Evolutionary conservation across 2,329 filamentous ascomycete genomes (phyloP), one percentile per base, ranked within the genome.

Genomic region (Colletotrichum sidae): DNA sequence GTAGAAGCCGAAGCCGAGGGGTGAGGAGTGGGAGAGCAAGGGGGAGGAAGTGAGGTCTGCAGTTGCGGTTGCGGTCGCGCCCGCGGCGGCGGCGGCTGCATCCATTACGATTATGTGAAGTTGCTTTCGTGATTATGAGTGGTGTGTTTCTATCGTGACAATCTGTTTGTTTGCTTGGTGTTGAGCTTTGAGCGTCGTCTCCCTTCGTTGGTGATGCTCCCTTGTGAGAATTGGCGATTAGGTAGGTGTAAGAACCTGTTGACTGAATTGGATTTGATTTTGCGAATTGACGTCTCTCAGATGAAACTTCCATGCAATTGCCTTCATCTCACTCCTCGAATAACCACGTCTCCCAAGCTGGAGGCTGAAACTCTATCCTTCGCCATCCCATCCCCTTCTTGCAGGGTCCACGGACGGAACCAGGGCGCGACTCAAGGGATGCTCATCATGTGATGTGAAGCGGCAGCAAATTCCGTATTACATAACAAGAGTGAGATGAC

Each of bases 1-100:
- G 56, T 80, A 71, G 55, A 72, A 71, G 42, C 69, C 67, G n/a
- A 70, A 57, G 60, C 74, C 72, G 46, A 76, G 68, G 25, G 25
- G 33, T 13, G 55, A n/a, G 25, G 38, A 25, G 11, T 50, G 55
- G 37, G 25, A 25, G 25, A 41, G 25, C 45, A 57, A 17, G 41
- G 62, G 39, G 17, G 58, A 15, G 41, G 61, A 25, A 39, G 57
- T 54, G 13, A 65, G 47, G 41, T 62, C 62, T 15, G 37, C 37
- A 39, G 37, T 46, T 17, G 55, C 55, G 8, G 55, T 41, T 50
- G 55, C 58, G 51, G 56, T 61, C 45, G 25, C 44, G n/a, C 15
- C 35, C 25, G 25, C 25, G 25, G 25, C 25, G 25, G 37, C 37
- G n/a, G 52, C 52, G 13, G 52, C 52, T 54, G 39, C 52, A 12